These are phyloP conservation scores for Graphilbum ipis-grandicollis DNA, from an alignment of 2,329 filamentous ascomycete species.

Conservation along the genomic window DNA sequence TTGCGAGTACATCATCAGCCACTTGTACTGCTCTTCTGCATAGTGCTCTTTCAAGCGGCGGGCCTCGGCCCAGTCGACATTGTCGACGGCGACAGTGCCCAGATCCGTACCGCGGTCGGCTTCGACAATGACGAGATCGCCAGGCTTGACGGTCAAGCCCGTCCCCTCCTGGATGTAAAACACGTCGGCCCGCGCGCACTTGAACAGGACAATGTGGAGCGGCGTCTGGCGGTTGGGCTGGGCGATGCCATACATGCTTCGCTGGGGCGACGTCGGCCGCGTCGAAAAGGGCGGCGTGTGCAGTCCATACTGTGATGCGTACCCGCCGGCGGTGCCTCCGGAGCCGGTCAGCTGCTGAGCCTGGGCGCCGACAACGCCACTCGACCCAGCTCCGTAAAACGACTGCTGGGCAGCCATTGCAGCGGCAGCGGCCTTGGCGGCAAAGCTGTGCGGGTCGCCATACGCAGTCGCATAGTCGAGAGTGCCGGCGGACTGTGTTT, in stretches of 20 bases:
- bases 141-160: constrained; percentile 73
- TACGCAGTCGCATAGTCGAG: constrained; percentile 26
- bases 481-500: constrained; percentile 13
- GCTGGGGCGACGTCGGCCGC: constrained; percentile 42
- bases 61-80: constrained; percentile 74
- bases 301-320: constrained; percentile 28
- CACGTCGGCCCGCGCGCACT: constrained; percentile 85
- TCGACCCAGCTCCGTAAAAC: not conserved
- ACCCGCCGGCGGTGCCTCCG: constrained; percentile 10
- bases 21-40: constrained; percentile 90
- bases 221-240: constrained; percentile 50
- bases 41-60: constrained; percentile 83
- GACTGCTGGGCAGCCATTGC: constrained; percentile 3
- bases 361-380: too few species aligned
- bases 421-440: constrained; percentile 1
- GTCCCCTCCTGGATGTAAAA: constrained; percentile 97
- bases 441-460: constrained; percentile 16
- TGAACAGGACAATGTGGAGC: constrained; percentile 87
- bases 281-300: constrained; percentile 26
- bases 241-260: constrained; percentile 41
- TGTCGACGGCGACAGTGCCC: constrained; percentile 77
- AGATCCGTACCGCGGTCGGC: constrained; percentile 92
- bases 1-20: constrained; percentile 97
- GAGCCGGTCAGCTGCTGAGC: not conserved
- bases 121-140: constrained; percentile 92